Conservation (phyloP, 129 eudicot species). For the Smallanthus sonchifolius region DNA sequence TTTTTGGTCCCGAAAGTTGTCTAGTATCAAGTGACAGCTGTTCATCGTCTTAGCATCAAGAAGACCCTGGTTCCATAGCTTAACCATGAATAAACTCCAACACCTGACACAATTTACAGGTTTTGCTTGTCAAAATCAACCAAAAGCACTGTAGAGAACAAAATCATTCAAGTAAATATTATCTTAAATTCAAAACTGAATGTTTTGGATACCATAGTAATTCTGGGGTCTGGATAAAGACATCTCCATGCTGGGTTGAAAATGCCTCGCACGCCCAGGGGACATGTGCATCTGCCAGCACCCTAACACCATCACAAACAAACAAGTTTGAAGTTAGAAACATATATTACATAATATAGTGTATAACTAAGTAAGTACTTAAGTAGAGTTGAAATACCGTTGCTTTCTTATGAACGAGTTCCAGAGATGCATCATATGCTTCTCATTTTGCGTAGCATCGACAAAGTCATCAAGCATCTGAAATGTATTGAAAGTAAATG, state of each 20-base stretch:
- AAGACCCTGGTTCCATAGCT: conserved; percentile 86
- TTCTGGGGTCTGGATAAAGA: conserved; percentile 48
- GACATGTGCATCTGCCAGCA: conserved; percentile 86
- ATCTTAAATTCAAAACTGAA: background rate
- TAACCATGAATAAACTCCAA: conserved; percentile 76
- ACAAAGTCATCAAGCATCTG: conserved; percentile 99
- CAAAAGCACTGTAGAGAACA: background rate
- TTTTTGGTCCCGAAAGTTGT: conserved; percentile 7
- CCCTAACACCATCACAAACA: conserved; percentile 39
- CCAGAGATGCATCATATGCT: conserved; percentile 95
- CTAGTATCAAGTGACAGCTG: conserved; percentile 50
- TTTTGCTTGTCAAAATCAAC: background rate
- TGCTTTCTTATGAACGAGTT: conserved; percentile 93
- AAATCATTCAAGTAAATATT: background rate
- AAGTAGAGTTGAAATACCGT: conserved; percentile 35
- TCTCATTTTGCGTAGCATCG: conserved; percentile 82
- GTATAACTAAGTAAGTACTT: background rate
- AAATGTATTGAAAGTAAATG: conserved; percentile 11
- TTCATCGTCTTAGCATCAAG: conserved; percentile 74
- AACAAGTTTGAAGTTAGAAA: background rate
- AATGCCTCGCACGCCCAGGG: conserved; percentile 96
- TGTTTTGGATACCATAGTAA: conserved; percentile 49
- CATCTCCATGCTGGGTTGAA: conserved; percentile 57
- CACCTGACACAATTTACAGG: conserved; percentile 53
- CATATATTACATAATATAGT: background rate